phyloP scores from a whole-genome alignment of 768 basidiomycete species.

The Tricholoma furcatifolium region DNA sequence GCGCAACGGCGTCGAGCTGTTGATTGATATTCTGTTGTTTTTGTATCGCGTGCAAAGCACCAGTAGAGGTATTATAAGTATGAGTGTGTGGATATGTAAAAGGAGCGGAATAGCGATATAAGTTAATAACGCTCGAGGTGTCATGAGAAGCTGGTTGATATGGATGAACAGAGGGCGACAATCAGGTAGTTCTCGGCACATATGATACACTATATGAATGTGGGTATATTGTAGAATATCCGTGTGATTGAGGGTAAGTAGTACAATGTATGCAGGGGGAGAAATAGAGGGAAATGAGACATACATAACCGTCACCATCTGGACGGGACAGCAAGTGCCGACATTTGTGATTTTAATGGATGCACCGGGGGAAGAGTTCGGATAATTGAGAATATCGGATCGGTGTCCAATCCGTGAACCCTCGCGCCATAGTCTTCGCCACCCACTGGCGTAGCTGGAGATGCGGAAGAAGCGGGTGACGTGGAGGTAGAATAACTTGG shows the following conservation, averaged over 20 bases:
- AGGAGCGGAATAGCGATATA: constrained; percentile 3
- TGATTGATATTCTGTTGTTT: background rate
- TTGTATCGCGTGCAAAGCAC: background rate
- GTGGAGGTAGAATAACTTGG: constrained; percentile 51
- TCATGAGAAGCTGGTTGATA: background rate
- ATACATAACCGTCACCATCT: constrained; percentile 49
- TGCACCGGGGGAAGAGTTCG: constrained; percentile 32
- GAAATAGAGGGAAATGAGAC: constrained; percentile 17
- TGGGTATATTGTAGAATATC: constrained; percentile 13
- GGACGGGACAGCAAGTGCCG: constrained; percentile 59
- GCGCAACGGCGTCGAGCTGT: too few species aligned
- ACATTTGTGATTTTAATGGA: constrained; percentile 60
- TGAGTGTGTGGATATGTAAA: background rate
- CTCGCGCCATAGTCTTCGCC: constrained; percentile 50
- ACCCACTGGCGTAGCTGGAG: constrained; percentile 57
- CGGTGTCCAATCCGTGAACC: constrained; percentile 41
- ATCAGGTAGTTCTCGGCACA: constrained; percentile 1
- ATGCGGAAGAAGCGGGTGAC: constrained; percentile 61
- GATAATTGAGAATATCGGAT: constrained; percentile 37
- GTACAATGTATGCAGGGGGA: constrained; percentile 16
- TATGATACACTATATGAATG: constrained; percentile 8
- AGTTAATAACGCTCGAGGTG: constrained; percentile 3
- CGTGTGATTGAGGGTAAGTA: constrained; percentile 10
- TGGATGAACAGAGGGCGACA: constrained; percentile 6
- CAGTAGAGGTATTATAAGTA: constrained; percentile 1